phyloP scores from a whole-genome alignment of 2,329 filamentous ascomycete genomes.

The Didymella pinodella region DNA sequence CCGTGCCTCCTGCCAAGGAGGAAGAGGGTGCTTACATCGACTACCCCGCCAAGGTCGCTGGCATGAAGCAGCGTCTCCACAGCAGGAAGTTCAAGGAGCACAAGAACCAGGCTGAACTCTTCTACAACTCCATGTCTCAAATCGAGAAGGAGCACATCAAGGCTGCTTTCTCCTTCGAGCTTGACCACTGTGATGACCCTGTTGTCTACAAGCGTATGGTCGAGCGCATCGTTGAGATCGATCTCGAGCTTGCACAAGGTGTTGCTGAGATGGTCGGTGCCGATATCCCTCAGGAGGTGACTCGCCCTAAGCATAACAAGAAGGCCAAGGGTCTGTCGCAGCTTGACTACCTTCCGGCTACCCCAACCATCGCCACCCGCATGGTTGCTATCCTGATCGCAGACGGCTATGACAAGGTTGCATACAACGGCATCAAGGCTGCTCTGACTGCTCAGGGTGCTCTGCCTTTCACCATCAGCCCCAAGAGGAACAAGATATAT shows the following conservation, averaged over 20 bases:
- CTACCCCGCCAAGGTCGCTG: slow-evolving; percentile 69
- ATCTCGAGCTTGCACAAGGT: slow-evolving; percentile 71
- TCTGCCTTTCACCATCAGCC: slow-evolving; percentile 75
- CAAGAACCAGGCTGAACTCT: slow-evolving; percentile 78
- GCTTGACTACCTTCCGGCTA: slow-evolving; percentile 68
- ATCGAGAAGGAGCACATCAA: slow-evolving; percentile 71
- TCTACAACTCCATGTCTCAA: slow-evolving; percentile 77
- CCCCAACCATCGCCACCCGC: slow-evolving; percentile 73
- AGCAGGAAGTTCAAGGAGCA: slow-evolving; percentile 81
- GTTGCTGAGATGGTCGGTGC: slow-evolving; percentile 76
- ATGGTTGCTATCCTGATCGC: slow-evolving; percentile 78
- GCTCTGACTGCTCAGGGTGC: slow-evolving; percentile 69
- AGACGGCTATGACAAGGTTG: slow-evolving; percentile 74
- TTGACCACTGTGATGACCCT: slow-evolving; percentile 83
- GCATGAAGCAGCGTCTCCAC: slow-evolving; percentile 73
- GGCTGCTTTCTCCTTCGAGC: slow-evolving; percentile 71
- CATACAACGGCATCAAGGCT: slow-evolving; percentile 71
- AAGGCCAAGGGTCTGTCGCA: slow-evolving; percentile 74
- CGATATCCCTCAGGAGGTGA: slow-evolving; percentile 62
- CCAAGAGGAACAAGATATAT: slow-evolving; percentile 71
- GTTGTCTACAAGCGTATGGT: slow-evolving; percentile 76
- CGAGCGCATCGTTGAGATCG: slow-evolving; percentile 74
- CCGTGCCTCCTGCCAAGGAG: slow-evolving; percentile 67
- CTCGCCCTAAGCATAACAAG: slow-evolving; percentile 69
- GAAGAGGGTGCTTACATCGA: slow-evolving; percentile 73